Percentiles rank a stretch among this genome's conserved stretches.
Conservation (phyloP, 2,329 filamentous ascomycete genomes). For the Stagonosporopsis vannaccii region DNA sequence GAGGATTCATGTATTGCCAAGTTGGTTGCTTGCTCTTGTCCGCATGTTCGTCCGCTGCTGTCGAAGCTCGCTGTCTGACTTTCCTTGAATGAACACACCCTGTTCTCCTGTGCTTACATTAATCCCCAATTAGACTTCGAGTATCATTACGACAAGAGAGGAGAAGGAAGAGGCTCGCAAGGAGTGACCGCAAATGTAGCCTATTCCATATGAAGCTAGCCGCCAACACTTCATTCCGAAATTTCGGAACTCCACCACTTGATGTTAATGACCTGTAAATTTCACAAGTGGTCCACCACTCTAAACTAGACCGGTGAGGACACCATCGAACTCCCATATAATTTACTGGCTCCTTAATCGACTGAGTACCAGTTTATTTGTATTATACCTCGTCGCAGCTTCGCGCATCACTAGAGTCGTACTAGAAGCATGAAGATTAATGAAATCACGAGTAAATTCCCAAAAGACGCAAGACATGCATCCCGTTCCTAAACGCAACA, state of each 20-base stretch:
- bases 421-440: constrained; percentile 51
- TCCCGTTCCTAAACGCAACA: constrained; percentile 45
- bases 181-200: not conserved
- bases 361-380: not conserved
- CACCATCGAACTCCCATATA: not conserved
- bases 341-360: too few relatives aligned
- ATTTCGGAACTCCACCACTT: constrained; percentile 8
- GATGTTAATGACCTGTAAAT: not conserved
- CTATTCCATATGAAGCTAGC: constrained; percentile 13
- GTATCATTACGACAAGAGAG: not conserved
- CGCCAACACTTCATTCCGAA: constrained; percentile 10
- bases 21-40: constrained; percentile 20
- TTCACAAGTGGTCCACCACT: not conserved
- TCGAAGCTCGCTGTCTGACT: not conserved
- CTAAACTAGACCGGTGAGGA: not conserved
- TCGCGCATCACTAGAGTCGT: not conserved
- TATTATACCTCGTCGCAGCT: not conserved
- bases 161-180: not conserved
- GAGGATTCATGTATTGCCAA: constrained; percentile 14
- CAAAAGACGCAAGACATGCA: not conserved
- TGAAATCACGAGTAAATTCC: constrained; percentile 47
- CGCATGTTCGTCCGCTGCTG: constrained; percentile 6
- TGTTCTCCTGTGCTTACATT: too few relatives aligned
- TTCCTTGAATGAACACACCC: not conserved
- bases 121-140: not conserved